Conservation (phyloP, 2,329 filamentous ascomycete species). For the Aspergillus cejpii region DNA sequence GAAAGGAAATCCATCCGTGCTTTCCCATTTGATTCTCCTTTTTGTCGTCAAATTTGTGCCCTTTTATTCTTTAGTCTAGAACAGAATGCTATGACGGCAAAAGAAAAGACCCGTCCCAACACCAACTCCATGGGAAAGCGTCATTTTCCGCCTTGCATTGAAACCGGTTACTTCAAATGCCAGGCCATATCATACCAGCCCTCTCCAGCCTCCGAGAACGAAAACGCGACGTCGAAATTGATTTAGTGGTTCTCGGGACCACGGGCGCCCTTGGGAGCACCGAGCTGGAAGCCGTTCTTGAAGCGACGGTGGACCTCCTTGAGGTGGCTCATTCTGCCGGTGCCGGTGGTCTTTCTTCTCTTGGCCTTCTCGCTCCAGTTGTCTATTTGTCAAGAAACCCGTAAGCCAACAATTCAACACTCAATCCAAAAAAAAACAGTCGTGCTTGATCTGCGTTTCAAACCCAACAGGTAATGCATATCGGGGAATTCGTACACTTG, state of each 20-base stretch:
- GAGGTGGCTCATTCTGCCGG: conserved; percentile 91
- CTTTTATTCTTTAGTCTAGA: conserved; percentile 20
- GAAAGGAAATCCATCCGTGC: conserved; percentile 37
- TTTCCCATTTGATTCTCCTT: conserved; percentile 29
- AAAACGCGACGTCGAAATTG: conserved; percentile 34
- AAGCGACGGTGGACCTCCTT: conserved; percentile 88
- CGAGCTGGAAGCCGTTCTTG: conserved; percentile 96
- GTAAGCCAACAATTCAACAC: conserved; percentile 23
- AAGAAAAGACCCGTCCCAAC: conserved; percentile 29
- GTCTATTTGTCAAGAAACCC: conserved; percentile 52
- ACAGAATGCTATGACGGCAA: conserved; percentile 27
- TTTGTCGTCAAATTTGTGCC: conserved; percentile 19
- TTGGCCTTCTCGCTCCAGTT: conserved; percentile 99
- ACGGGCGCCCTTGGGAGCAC: conserved; percentile 75
- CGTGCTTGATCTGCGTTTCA: no score
- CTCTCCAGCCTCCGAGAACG: conserved; percentile 35
- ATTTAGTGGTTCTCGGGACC: conserved; percentile 51
- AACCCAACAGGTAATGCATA: conserved; percentile 2
- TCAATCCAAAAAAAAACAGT: conserved; percentile 3
- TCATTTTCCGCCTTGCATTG: conserved; percentile 31
- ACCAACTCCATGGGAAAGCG: conserved; percentile 34
- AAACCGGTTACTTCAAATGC: conserved; percentile 32
- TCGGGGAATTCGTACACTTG: conserved; percentile 69
- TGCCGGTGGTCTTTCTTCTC: conserved; percentile 98
- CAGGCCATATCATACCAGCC: conserved; percentile 36